A percentile compares a stretch with the other conserved stretches of the same genome.
Conservation (phyloP, 306 rosid species). For the Mimosa pudica region DNA sequence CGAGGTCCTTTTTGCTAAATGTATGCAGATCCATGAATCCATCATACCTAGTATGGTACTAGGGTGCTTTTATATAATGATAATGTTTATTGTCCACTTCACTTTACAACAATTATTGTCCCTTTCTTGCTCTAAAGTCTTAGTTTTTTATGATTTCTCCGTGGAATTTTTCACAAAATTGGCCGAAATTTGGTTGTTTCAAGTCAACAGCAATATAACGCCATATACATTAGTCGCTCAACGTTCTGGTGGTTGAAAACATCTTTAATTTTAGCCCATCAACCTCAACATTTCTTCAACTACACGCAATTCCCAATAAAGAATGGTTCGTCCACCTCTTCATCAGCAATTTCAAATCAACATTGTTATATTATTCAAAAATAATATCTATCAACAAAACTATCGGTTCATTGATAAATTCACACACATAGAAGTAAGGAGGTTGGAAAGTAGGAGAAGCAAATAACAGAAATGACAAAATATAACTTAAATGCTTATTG, state of each 20-base stretch:
- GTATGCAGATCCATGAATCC: no score
- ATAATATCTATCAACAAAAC: background rate
- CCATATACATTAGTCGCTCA: background rate
- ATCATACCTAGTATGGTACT: no score
- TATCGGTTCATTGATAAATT: background rate
- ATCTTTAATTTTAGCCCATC: background rate
- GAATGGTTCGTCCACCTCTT: background rate
- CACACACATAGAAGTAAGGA: background rate
- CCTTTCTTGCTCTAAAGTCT: no score
- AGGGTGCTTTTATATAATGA: no score
- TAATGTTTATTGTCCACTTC: no score
- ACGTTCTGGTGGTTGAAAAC: background rate
- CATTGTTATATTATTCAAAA: background rate
- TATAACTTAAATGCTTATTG: background rate
- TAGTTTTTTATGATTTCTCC: no score
- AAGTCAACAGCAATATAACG: background rate
- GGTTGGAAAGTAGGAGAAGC: background rate
- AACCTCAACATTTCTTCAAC: constrained; percentile 5
- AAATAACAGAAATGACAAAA: background rate
- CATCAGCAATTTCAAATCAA: background rate
- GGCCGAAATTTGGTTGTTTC: background rate
- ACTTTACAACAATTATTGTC: no score
- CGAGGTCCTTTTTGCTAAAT: no score
- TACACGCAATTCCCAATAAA: background rate
- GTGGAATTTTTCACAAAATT: background rate